phyloP scores from a whole-genome alignment of 495 filamentous ascomycete species.

The Thozetella sp. region DNA sequence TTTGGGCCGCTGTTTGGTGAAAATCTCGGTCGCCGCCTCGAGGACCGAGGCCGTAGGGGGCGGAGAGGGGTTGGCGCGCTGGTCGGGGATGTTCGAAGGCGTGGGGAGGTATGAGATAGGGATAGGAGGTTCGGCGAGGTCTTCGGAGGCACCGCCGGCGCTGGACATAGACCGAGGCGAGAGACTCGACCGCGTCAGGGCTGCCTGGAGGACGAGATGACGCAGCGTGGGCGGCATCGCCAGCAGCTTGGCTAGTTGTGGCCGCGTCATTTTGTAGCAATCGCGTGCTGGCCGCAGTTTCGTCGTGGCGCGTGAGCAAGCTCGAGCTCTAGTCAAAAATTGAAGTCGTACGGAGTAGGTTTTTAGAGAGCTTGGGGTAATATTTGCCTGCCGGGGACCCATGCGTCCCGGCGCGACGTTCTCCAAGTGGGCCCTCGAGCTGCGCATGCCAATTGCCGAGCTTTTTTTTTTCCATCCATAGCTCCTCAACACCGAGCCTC shows the following conservation, averaged over 20 bases:
- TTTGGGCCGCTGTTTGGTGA: conserved; percentile 58
- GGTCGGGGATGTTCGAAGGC: conserved; percentile 31
- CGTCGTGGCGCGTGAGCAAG: background rate
- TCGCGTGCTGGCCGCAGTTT: conserved; percentile 1
- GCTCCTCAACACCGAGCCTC: background rate
- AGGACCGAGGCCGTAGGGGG: conserved; percentile 16
- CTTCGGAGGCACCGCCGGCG: background rate
- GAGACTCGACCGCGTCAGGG: background rate
- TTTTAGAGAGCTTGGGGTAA: no score
- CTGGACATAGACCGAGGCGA: background rate
- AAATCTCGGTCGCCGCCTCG: conserved; percentile 56
- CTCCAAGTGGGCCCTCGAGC: background rate
- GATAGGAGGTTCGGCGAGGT: conserved; percentile 2
- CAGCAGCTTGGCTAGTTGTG: conserved; percentile 6
- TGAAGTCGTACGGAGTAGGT: no score
- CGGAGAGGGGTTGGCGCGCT: conserved; percentile 13
- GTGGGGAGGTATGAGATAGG: conserved; percentile 27
- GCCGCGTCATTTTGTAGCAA: background rate
- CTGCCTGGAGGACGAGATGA: conserved; percentile 8
- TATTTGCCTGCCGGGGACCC: conserved; percentile 11
- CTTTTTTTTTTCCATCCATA: background rate
- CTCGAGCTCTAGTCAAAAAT: background rate
- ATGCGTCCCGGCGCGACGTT: conserved; percentile 1
- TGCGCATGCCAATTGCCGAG: background rate
- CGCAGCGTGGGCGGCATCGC: conserved; percentile 15